Conservation (phyloP, 2,329 filamentous ascomycete species). For the Colletotrichum sp. region DNA sequence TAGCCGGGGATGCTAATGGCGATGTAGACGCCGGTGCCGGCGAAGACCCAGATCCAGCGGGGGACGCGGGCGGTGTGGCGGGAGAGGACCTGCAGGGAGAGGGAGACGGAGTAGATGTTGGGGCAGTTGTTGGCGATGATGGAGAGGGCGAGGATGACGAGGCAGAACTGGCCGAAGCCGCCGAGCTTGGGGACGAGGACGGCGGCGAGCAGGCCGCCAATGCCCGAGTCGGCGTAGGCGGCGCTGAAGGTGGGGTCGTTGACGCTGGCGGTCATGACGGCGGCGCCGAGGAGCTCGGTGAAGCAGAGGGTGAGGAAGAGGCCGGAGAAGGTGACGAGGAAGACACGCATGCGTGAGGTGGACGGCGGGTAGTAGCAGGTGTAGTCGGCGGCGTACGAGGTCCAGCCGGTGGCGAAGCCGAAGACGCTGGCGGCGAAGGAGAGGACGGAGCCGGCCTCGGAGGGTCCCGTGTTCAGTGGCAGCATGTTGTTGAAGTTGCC, state of each 20-base stretch:
- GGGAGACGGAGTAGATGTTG: slow-evolving; percentile 73
- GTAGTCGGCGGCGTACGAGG: slow-evolving; percentile 77
- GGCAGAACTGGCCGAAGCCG: slow-evolving; percentile 74
- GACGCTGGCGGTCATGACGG: slow-evolving; percentile 65
- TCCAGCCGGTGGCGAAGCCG: slow-evolving; percentile 77
- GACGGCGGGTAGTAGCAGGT: slow-evolving; percentile 76
- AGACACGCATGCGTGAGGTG: slow-evolving; percentile 66
- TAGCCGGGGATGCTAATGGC: slow-evolving; percentile 76
- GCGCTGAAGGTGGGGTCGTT: slow-evolving; percentile 57
- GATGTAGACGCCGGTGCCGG: slow-evolving; percentile 68
- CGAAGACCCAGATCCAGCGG: slow-evolving; percentile 70
- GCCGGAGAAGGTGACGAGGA: slow-evolving; percentile 72
- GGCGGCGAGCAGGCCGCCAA: slow-evolving; percentile 71
- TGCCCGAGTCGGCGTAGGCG: slow-evolving; percentile 45
- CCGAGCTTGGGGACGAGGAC: slow-evolving; percentile 69
- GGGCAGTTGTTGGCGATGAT: slow-evolving; percentile 76
- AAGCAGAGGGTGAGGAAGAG: slow-evolving; percentile 76
- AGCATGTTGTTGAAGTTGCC: slow-evolving; percentile 63
- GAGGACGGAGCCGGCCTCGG: slow-evolving; percentile 67
- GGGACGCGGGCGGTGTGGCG: slow-evolving; percentile 65
- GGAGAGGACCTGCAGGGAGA: slow-evolving; percentile 71
- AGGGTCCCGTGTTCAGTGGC: slow-evolving; percentile 63
- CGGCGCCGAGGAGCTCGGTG: slow-evolving; percentile 75
- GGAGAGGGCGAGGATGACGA: slow-evolving; percentile 68
- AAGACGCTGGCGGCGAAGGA: slow-evolving; percentile 72